phyloP scores from a whole-genome alignment of 768 basidiomycete genomes.

The Calocybe gangraenosa region DNA sequence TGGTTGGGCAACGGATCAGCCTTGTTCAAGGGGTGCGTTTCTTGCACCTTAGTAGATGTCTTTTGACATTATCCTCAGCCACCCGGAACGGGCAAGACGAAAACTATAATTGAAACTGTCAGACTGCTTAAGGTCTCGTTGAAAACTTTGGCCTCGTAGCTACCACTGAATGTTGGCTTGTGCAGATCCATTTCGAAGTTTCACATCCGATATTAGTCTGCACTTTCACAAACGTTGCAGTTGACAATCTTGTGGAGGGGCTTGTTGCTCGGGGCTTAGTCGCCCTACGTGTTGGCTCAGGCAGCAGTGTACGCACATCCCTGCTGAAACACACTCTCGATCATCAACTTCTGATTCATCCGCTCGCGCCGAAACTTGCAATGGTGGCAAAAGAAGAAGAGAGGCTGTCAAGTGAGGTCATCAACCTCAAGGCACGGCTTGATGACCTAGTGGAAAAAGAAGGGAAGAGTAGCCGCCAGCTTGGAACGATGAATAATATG shows the following conservation, averaged over 20 bases:
- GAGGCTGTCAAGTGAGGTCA: slow-evolving; percentile 19
- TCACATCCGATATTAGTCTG: slow-evolving; percentile 85
- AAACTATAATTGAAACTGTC: slow-evolving; percentile 84
- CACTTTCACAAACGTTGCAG: slow-evolving; percentile 91
- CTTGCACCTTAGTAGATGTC: not conserved
- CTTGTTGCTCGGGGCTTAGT: slow-evolving; percentile 57
- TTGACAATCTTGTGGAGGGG: slow-evolving; percentile 85
- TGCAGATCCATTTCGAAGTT: slow-evolving; percentile 72
- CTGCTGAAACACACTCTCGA: slow-evolving; percentile 61
- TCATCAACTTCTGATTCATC: slow-evolving; percentile 58
- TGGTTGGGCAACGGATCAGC: slow-evolving; percentile 76
- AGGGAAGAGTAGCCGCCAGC: slow-evolving; percentile 12
- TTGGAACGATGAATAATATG: slow-evolving; percentile 28
- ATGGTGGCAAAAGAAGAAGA: slow-evolving; percentile 35
- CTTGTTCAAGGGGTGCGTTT: slow-evolving; percentile 80
- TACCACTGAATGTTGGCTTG: slow-evolving; percentile 1
- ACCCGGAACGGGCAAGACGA: slow-evolving; percentile 91
- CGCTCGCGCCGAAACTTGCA: slow-evolving; percentile 42
- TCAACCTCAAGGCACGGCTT: slow-evolving; percentile 20
- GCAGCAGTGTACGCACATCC: slow-evolving; percentile 53
- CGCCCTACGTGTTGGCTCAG: slow-evolving; percentile 73
- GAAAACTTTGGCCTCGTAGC: not conserved
- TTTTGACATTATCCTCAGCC: slow-evolving; percentile 44
- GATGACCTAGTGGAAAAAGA: slow-evolving; percentile 17
- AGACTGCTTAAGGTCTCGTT: slow-evolving; percentile 66